Evolutionary conservation across 352 stramenopile species (phyloP), one percentile per base, ranked within the genome.

Genomic region (Phytophthora tentaculata): DNA sequence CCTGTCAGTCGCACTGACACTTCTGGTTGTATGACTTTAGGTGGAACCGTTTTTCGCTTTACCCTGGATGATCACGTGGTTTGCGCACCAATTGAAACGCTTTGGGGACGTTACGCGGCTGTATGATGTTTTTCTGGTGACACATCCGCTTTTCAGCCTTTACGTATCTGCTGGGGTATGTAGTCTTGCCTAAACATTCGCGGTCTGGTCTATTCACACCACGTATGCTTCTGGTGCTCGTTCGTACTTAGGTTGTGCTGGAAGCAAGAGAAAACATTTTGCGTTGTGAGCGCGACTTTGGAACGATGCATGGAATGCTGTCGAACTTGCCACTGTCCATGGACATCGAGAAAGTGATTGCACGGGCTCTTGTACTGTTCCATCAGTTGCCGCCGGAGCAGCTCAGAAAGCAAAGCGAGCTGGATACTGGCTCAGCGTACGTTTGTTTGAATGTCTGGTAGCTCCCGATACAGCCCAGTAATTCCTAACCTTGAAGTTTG

Each of bases 1-100:
- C 32, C 5, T 39, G 5, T 39, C 22, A 23, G 13, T 19, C 32
- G 22, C 28, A 29, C 9, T 50, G 37, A 29, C 41, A 48, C 17
- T 13, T 24, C 39, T 43, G 35, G 35, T 9, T 14, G 10, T 39
- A 9, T 39, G 32, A 3, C 35, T 19, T n/a, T 77, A 90, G 80
- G 95, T 98, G 65, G 94, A 98, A 73, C 93, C 94, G 17, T 98
- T 96, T 62, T 98, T 98, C 76, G 90, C 85, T 16, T 64, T 98
- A 2, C 87, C 86, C 39, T 98, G 95, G 95, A 83, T 98, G 55
- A 94, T 98, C 56, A 98, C 95, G 32, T 98, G 95, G 94, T 98
- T 98, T 71, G 79, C 89, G 13, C 95, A 98, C 76, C 88, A 98
- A 69, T 66, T 98, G 8, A 78, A 76, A 51, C 89, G 92, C 26